Base-by-base conservation (phyloP, 2,329 filamentous ascomycete species). In the Albophoma yamanashiensis region DNA sequence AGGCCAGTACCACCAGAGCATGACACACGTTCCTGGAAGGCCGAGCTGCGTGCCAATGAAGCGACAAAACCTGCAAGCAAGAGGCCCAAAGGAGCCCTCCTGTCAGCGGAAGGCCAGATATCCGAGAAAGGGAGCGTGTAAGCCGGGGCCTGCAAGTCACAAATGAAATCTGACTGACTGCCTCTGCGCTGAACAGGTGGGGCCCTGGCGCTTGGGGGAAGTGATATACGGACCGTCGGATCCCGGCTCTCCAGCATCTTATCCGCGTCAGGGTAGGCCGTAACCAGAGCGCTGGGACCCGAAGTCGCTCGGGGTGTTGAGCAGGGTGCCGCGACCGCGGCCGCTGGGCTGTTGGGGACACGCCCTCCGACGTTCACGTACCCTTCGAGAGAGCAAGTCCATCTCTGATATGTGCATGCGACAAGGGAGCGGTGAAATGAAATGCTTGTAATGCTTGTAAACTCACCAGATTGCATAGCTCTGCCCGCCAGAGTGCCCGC, bases 1-100 rank as follows among this genome's bases (percentile, higher is more conserved):
- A 3, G 77, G 78, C 79, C 79, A 81, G 63, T 74, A 74, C 70
- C 75, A 79, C 78, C 78, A 80, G n/a, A 77, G 67, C 52, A 79
- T 63, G 11, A 67, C 67, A 58, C 75, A 76, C 52, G 69, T 70
- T 14, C 73, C 60, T 6, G 74, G 69, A 22, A 80, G 67, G 2
- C 78, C 78, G 61, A 74, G 67, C 11, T 78, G 58, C 1, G 77
- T 75, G 5, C 79, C 78, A 2, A 76, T 59, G 15, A 74, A 71
- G 57, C 79, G 74, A 39, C 72, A 75, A 38, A 76, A 70, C 77
- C 78, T 81, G 42, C 39, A 3, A n/a, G n/a, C n/a, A n/a, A 31
- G 17, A 12, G 12, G 47, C 27, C 27, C 47, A 27, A 12, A 53
- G 31, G 25, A 11, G 25, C 31, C 20, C 0, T 22, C 8, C 1